Base-by-base conservation (phyloP, 2,329 filamentous ascomycete genomes). In the Monilinia fructicola region DNA sequence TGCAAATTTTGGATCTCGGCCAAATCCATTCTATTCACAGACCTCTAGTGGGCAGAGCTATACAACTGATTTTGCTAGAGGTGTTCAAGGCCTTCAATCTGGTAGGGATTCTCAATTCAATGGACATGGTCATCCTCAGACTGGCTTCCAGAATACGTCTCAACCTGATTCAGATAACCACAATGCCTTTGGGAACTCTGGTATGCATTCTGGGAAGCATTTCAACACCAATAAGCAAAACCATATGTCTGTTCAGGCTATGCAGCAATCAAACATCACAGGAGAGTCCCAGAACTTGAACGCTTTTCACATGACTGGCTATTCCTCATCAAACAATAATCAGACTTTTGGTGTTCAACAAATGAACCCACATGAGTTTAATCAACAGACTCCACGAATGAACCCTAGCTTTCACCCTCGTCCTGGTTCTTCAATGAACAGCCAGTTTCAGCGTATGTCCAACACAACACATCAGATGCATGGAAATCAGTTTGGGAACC, bases 21-120 rank as follows among this genome's bases (percentile, higher is more conserved):
- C 50, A 53, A 28, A 31, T 18, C 5, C 26, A 31, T 53, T 53
- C 50, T 18, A 28, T 18, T 28, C 50, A 28, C 14, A 53, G 3
- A 16, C 28, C 16, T 53, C 50, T 53, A 26, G 26, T 18, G 4
- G 2, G 16, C 12, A 42, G 40, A 21, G 10, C 35, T n/a, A 54
- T 12, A 12, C 28, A 38, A 50, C 35, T 9, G 10, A 23, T 14
- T 23, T 23, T 50, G 12, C 21, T 35, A 42, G 48, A 50, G 14
- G 3, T 23, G 23, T 48, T 10, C 56, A 60, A 60, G 4, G 12
- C 23, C 35, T 60, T 14, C 56, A 60, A 7, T 38, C 48, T 38
- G 26, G 56, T 2, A 42, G 6, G 18, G 56, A 26, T 60, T 28
- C 56, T 38, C 56, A 38, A 12, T 60, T 60, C 56, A 48, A 38